Percentiles rank a stretch among this genome's conserved stretches.
These are phyloP conservation scores for Metarhizium robertsii DNA, from an alignment of 2,329 filamentous ascomycete species.

Conservation along the genomic window DNA sequence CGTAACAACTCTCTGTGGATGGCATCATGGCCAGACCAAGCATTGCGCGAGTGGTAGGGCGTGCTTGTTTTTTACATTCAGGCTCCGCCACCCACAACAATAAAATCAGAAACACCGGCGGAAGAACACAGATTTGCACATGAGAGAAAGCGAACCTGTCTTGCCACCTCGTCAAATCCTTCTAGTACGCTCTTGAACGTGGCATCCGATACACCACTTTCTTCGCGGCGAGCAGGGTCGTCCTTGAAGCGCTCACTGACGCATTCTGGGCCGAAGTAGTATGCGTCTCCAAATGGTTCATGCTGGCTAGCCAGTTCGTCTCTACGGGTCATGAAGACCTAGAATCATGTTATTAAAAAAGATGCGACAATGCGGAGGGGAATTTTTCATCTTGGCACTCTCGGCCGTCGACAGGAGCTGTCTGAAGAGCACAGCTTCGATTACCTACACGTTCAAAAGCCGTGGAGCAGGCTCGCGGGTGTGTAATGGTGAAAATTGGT, in stretches of 20 bases:
- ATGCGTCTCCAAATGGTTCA: conserved; percentile 94
- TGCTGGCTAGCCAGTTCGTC: conserved; percentile 77
- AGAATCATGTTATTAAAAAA: background rate
- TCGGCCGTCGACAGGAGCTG: no score
- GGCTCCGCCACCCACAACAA: background rate
- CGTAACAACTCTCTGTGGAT: background rate
- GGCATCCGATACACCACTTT: conserved; percentile 58
- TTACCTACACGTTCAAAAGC: conserved; percentile 82
- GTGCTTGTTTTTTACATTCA: background rate
- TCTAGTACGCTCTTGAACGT: conserved; percentile 75
- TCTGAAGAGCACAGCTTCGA: background rate
- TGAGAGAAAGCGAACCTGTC: conserved; percentile 51
- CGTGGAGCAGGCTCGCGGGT: conserved; percentile 90
- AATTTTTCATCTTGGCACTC: no score
- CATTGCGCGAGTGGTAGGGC: background rate
- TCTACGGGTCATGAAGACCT: conserved; percentile 95
- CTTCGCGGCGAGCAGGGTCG: conserved; percentile 45
- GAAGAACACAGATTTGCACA: conserved; percentile 1
- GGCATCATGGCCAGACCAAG: background rate
- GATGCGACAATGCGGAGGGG: background rate
- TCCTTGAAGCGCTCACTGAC: conserved; percentile 70
- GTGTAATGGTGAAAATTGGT: conserved; percentile 84
- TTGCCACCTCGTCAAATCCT: conserved; percentile 59
- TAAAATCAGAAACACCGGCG: background rate
- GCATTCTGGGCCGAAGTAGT: conserved; percentile 90